A percentile compares a stretch with the other conserved stretches of the same genome.
Evolutionary conservation across 2,329 filamentous ascomycete species (phyloP).

Genomic region (Zymoseptoria brevis): DNA sequence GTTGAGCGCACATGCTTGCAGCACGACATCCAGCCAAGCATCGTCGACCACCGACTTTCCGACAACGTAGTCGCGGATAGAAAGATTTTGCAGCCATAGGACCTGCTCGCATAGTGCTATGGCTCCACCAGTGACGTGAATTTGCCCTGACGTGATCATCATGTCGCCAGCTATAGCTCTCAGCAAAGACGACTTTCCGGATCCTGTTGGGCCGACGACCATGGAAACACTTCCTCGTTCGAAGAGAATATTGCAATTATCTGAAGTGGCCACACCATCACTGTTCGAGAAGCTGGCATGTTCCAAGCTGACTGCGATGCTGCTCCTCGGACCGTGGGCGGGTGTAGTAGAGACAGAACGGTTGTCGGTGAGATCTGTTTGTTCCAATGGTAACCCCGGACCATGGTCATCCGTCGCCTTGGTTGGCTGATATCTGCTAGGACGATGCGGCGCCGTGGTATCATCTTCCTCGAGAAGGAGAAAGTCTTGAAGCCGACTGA

Average conservation of each 20-base stretch:
- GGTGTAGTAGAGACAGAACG: too few species aligned
- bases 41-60: constrained; percentile 30
- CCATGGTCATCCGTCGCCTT: background rate
- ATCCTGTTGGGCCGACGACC: background rate
- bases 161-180: background rate
- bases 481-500: too few species aligned
- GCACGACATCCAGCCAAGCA: constrained; percentile 31
- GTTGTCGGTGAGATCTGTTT: too few species aligned
- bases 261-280: background rate
- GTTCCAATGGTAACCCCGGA: too few species aligned
- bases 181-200: background rate
- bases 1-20: constrained; percentile 23
- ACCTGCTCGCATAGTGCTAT: constrained; percentile 33
- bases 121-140: constrained; percentile 7
- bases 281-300: background rate
- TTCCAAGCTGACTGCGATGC: background rate
- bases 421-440: background rate
- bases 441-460: background rate
- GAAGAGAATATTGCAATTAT: background rate
- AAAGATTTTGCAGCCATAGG: constrained; percentile 32
- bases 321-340: background rate
- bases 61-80: constrained; percentile 33
- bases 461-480: background rate
- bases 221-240: background rate
- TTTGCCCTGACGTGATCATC: background rate